These are phyloP conservation scores for Wickerhamomyces ciferrii DNA, from an alignment of 805 yeast species.

Conservation along the genomic window DNA sequence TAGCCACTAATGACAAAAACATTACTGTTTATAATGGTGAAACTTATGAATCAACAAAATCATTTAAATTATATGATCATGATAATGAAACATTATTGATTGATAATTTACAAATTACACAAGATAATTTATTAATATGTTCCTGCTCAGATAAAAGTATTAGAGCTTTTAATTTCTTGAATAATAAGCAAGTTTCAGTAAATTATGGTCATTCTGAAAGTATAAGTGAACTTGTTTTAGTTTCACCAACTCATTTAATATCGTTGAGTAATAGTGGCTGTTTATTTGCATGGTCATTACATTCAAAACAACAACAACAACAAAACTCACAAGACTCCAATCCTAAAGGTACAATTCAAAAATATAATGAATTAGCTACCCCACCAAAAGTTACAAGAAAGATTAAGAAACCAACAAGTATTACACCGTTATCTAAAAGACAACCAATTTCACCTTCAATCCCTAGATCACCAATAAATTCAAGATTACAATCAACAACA, in stretches of 20 bases:
- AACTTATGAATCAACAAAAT: slow-evolving; percentile 27
- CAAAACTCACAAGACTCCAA: background rate
- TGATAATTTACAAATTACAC: slow-evolving; percentile 34
- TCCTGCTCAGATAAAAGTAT: slow-evolving; percentile 56
- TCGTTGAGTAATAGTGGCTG: slow-evolving; percentile 52
- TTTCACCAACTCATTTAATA: slow-evolving; percentile 23
- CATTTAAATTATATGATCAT: slow-evolving; percentile 36
- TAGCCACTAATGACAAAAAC: slow-evolving; percentile 48
- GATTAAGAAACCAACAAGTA: slow-evolving; percentile 9
- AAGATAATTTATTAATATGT: slow-evolving; percentile 28
- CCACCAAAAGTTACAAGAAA: slow-evolving; percentile 21
- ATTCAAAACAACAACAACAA: background rate
- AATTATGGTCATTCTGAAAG: slow-evolving; percentile 61
- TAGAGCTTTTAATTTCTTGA: slow-evolving; percentile 38
- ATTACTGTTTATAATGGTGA: slow-evolving; percentile 33
- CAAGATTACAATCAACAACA: slow-evolving; percentile 11
- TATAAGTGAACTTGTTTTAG: slow-evolving; percentile 35
- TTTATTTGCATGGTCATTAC: slow-evolving; percentile 40
- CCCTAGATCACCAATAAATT: slow-evolving; percentile 3
- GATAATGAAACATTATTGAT: slow-evolving; percentile 39
- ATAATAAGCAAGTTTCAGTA: slow-evolving; percentile 41
- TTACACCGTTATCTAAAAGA: slow-evolving; percentile 11
- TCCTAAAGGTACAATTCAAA: slow-evolving; percentile 9
- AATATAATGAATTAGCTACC: slow-evolving; percentile 15
- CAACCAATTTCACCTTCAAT: slow-evolving; percentile 4